A percentile compares a stretch with the other conserved stretches of the same genome.
These are phyloP conservation scores for Aschersonia sp. DNA, from an alignment of 2,329 filamentous ascomycete genomes.

Conservation along the genomic window DNA sequence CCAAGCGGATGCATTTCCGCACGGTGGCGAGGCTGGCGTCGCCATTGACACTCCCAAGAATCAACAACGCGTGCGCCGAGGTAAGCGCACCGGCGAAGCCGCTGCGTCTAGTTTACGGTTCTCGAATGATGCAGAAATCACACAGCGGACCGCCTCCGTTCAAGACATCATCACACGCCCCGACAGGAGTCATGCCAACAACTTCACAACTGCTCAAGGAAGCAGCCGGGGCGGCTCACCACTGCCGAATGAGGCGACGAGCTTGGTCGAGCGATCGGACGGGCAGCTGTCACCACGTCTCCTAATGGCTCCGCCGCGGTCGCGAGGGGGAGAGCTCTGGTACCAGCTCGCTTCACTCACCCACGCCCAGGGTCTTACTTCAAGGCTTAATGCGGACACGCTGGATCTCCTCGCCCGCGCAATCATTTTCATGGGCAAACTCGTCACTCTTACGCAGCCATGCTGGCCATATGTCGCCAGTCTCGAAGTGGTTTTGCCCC, in stretches of 20 bases:
- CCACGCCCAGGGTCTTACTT: constrained; percentile 13
- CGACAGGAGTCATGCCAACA: background rate
- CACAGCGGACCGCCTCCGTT: no score
- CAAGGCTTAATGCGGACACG: constrained; percentile 15
- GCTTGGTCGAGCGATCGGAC: background rate
- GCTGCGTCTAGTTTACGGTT: background rate
- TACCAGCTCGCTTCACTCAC: constrained; percentile 19
- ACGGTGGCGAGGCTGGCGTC: no score
- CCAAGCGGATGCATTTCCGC: background rate
- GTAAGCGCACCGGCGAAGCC: background rate
- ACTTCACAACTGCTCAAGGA: background rate
- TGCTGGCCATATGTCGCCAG: constrained; percentile 62
- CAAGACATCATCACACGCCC: background rate
- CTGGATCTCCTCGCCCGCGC: constrained; percentile 31
- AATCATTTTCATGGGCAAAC: constrained; percentile 52
- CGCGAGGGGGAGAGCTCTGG: constrained; percentile 15
- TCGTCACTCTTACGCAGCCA: constrained; percentile 47
- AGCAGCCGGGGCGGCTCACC: background rate
- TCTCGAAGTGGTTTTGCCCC: constrained; percentile 47
- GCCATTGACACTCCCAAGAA: no score
- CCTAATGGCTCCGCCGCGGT: constrained; percentile 34
- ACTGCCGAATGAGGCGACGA: background rate
- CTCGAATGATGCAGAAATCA: background rate
- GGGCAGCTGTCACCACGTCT: constrained; percentile 12
- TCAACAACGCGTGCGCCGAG: no score